Base-by-base conservation (phyloP, 2,329 filamentous ascomycete species). In the Stagonosporopsis vannaccii region DNA sequence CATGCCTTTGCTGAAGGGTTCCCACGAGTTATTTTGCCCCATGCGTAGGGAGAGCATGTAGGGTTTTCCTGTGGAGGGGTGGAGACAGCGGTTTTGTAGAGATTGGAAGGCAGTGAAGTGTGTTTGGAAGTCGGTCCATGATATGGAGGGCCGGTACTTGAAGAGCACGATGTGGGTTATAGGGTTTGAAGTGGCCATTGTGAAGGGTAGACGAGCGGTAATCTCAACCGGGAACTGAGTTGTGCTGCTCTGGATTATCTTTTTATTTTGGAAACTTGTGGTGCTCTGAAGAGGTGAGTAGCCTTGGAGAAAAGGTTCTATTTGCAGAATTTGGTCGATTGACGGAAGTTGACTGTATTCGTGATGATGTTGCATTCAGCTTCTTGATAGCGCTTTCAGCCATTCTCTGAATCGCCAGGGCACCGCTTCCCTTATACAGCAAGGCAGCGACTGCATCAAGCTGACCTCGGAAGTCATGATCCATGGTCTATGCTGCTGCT, bases 101-200 rank as follows among this genome's bases (percentile, higher is more conserved):
- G 69, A 51, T 19, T 60, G 59, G 61, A 75, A 75, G 35, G 67
- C 48, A 17, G 56, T 49, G 60, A 75, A 75, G 57, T 76, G 71
- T 2, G 56, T 33, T 50, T 74, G 67, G 55, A 75, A 61, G 7
- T 71, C 65, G 15, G 61, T 57, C 72, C 71, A 74, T 30, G 71
- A 48, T 44, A 74, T 74, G 44, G 67, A 52, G 1, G 68, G 40
- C 2, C 65, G 60, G 56, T 75, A 75, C 58, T 70, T 74, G 67
- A 74, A 75, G 51, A 71, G 69, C 9, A 73, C 73, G 28, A 73
- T 75, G 54, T 75, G 72, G 8, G 68, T 75, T 47, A 75, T 73
- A 3, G 53, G 52, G 28, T 40, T 36, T 12, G 37, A 20, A 17
- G 37, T 40, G 7, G 28, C n/a, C 45, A 50, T 48, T 35, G 19